These are phyloP conservation scores for Conticribra weissflogii DNA, from an alignment of 108 stramenopile genomes.

Conservation along the genomic window DNA sequence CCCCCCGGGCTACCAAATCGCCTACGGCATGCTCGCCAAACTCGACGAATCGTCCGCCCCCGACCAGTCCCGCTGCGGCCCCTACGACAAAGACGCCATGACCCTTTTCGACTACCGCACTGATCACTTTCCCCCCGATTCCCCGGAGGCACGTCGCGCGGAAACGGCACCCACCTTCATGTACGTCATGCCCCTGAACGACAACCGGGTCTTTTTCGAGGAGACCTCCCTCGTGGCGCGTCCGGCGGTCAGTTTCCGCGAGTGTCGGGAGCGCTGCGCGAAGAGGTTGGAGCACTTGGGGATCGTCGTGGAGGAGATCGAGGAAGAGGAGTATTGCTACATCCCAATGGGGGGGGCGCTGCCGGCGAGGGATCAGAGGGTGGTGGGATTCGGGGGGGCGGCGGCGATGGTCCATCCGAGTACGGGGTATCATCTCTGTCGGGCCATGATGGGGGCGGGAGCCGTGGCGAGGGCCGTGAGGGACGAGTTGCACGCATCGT, in stretches of 20 bases:
- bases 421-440: constrained; percentile 91
- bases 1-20: constrained; percentile 94
- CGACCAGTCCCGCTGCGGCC: constrained; percentile 62
- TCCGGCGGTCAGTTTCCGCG: constrained; percentile 87
- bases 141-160: constrained; percentile 44
- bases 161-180: constrained; percentile 90
- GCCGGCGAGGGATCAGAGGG: constrained; percentile 85
- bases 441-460: constrained; percentile 74
- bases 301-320: constrained; percentile 77
- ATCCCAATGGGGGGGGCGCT: constrained; percentile 96
- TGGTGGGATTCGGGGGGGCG: constrained; percentile 90
- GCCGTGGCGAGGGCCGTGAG: constrained; percentile 78
- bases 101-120: constrained; percentile 96
- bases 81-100: constrained; percentile 95
- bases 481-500: constrained; percentile 45
- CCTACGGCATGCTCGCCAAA: constrained; percentile 87
- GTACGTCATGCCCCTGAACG: constrained; percentile 95
- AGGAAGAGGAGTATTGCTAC: constrained; percentile 96
- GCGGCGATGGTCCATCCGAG: constrained; percentile 94
- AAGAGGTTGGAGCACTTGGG: constrained; percentile 83
- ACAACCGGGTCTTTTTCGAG: constrained; percentile 87
- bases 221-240: constrained; percentile 94
- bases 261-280: constrained; percentile 91
- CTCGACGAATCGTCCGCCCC: constrained; percentile 68
- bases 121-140: constrained; percentile 73